A percentile compares a stretch with the other conserved stretches of the same genome.
phyloP scores from a whole-genome alignment of 305 asterid genomes.

The Fraxinus greggii region DNA sequence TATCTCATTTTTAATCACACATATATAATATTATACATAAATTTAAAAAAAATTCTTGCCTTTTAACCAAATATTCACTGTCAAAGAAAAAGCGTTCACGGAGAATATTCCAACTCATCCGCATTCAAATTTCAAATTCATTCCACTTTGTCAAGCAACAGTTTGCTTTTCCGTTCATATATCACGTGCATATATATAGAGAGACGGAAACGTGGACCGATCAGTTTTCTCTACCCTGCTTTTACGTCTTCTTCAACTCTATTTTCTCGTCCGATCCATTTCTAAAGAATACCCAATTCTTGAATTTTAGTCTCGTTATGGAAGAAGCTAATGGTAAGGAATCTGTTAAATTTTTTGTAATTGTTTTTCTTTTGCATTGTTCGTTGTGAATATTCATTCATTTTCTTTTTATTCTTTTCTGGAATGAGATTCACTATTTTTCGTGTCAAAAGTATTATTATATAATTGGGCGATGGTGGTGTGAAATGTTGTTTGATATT shows the following conservation, averaged over 20 bases:
- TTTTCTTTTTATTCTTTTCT: not conserved
- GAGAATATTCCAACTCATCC: too few relatives aligned
- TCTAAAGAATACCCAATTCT: not conserved
- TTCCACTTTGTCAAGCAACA: not conserved
- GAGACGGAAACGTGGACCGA: not conserved
- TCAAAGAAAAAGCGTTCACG: too few relatives aligned
- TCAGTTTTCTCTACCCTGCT: not conserved
- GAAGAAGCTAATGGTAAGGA: conserved; percentile 45
- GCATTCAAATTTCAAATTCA: not conserved
- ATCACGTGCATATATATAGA: not conserved
- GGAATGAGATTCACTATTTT: not conserved
- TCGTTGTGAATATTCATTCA: not conserved
- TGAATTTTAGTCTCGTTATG: conserved; percentile 28
- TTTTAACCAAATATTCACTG: too few relatives aligned
- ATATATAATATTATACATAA: too few relatives aligned
- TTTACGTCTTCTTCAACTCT: not conserved
- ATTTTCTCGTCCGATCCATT: not conserved
- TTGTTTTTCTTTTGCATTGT: not conserved
- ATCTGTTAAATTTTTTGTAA: not conserved
- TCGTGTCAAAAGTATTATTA: not conserved
- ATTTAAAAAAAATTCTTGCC: too few relatives aligned
- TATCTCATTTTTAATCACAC: too few relatives aligned
- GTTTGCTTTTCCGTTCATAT: not conserved
- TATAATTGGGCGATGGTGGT: not conserved
- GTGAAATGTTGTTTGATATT: not conserved